phyloP scores from a whole-genome alignment of 2,329 filamentous ascomycete species.

The Ophiostoma fasciatum region DNA sequence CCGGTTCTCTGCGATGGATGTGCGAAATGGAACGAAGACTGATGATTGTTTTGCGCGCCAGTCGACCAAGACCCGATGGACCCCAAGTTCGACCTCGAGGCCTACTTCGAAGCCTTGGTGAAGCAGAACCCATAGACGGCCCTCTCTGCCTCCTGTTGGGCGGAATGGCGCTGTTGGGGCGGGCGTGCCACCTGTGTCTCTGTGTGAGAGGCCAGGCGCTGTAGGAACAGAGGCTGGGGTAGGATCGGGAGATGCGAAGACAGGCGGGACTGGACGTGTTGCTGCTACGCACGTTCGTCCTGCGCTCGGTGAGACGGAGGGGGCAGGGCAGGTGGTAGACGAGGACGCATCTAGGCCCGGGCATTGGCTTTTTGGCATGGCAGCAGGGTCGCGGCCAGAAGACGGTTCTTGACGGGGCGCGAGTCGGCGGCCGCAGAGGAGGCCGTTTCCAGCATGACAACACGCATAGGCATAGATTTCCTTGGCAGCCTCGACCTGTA shows the following conservation, averaged over 20 bases:
- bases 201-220: no score
- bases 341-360: conserved; percentile 5
- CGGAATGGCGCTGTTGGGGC: no score
- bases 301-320: no score
- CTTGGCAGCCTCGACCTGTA: conserved; percentile 25
- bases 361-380: neutral
- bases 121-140: conserved; percentile 33
- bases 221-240: no score
- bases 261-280: no score
- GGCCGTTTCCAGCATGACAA: neutral
- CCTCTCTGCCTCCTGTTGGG: no score
- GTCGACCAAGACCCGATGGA: conserved; percentile 50
- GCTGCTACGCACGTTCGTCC: no score
- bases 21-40: no score
- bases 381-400: neutral
- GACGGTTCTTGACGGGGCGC: neutral
- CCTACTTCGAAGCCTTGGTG: conserved; percentile 53
- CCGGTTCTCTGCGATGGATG: no score
- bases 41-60: conserved; percentile 8
- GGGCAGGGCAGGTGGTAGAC: no score
- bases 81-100: conserved; percentile 88
- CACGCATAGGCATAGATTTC: conserved; percentile 29
- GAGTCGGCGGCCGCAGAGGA: neutral
- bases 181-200: no score
- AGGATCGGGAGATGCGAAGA: no score